A percentile compares a stretch with the other conserved stretches of the same genome.
Evolutionary conservation across 2,329 filamentous ascomycete species (phyloP).

Genomic region (Arthrinium phaeospermum): DNA sequence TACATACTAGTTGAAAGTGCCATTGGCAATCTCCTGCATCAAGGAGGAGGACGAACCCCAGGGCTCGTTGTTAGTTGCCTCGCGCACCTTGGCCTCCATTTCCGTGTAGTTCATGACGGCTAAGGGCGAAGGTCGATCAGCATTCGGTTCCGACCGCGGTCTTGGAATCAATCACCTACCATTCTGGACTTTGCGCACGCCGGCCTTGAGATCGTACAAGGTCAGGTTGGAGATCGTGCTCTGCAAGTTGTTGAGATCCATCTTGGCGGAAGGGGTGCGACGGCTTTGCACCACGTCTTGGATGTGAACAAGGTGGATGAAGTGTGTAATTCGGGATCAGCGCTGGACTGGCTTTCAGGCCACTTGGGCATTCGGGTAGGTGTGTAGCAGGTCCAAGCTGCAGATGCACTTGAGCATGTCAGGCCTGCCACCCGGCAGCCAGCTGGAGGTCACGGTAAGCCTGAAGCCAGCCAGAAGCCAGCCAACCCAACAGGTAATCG

Average conservation of each 20-base stretch:
- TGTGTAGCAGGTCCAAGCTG: slow-evolving; percentile 9
- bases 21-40: slow-evolving; percentile 99
- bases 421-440: neutral
- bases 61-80: slow-evolving; percentile 98
- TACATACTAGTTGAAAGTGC: slow-evolving; percentile 95
- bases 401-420: neutral
- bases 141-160: neutral
- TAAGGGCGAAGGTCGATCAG: slow-evolving; percentile 41
- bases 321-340: slow-evolving; percentile 7
- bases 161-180: slow-evolving; percentile 58
- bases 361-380: slow-evolving; percentile 17
- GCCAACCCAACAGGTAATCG: neutral
- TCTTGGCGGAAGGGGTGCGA: slow-evolving; percentile 43
- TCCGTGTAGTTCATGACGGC: slow-evolving; percentile 98
- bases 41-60: slow-evolving; percentile 85
- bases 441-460: neutral
- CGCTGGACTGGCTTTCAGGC: slow-evolving; percentile 15
- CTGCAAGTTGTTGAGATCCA: slow-evolving; percentile 87
- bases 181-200: slow-evolving; percentile 96
- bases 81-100: slow-evolving; percentile 87
- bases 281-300: slow-evolving; percentile 9
- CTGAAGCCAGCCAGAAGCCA: neutral
- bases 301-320: slow-evolving; percentile 7
- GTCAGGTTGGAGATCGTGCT: slow-evolving; percentile 90
- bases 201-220: slow-evolving; percentile 93